A percentile compares a stretch with the other conserved stretches of the same genome.
Conservation (phyloP, 106 monocot genomes). For the Agapanthus africanus region DNA sequence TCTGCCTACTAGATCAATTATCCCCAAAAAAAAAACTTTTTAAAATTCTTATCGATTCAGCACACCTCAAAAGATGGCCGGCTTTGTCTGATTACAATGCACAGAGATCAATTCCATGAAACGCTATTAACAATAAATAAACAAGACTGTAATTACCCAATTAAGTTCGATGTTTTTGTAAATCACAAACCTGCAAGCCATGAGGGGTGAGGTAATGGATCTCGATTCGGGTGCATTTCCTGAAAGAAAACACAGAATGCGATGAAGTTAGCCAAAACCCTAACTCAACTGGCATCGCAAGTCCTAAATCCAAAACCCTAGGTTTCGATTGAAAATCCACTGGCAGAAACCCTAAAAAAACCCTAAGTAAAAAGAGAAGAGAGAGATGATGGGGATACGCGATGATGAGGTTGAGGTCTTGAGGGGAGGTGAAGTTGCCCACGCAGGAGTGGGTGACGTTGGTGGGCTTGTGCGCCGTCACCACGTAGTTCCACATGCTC, state of each 20-base stretch:
- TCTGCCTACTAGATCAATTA: too few relatives aligned
- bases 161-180: too few relatives aligned
- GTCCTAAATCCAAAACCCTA: neutral
- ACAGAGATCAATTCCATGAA: too few relatives aligned
- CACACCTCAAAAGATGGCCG: too few relatives aligned
- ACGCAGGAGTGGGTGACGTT: slow-evolving; percentile 96
- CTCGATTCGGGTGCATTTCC: slow-evolving; percentile 98
- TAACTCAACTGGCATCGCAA: neutral
- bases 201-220: slow-evolving; percentile 92
- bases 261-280: neutral
- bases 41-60: too few relatives aligned
- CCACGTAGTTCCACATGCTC: slow-evolving; percentile 99
- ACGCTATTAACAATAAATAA: neutral
- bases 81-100: too few relatives aligned
- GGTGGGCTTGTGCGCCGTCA: slow-evolving; percentile 99
- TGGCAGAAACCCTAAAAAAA: neutral
- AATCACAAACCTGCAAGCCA: slow-evolving; percentile 97
- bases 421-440: slow-evolving; percentile 94
- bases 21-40: too few relatives aligned
- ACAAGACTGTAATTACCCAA: too few relatives aligned
- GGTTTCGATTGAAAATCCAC: neutral
- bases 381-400: slow-evolving; percentile 27
- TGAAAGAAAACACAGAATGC: slow-evolving; percentile 13
- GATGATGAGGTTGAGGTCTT: slow-evolving; percentile 96
- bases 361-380: neutral